A percentile compares a stretch with the other conserved stretches of the same genome.
Conservation (phyloP, 2,329 filamentous ascomycete species). For the Aureobasidium pullulans region DNA sequence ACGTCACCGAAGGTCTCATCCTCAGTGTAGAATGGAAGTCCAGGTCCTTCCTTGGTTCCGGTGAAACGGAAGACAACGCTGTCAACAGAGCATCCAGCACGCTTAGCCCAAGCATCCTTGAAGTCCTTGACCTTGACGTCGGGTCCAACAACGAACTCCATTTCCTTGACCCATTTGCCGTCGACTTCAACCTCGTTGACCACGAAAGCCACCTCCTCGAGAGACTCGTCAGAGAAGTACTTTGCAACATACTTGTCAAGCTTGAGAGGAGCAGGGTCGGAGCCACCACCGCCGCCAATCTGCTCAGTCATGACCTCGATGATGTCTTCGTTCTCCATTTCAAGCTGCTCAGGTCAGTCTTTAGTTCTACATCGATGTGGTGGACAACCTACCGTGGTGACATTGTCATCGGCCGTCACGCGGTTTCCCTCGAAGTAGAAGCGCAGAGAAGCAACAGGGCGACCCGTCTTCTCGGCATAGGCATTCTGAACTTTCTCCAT, state of each 20-base stretch:
- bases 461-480: slow-evolving; percentile 2
- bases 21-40: neutral
- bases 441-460: neutral
- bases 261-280: neutral
- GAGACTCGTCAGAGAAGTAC: neutral
- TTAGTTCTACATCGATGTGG: neutral
- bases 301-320: slow-evolving; percentile 12
- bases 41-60: neutral
- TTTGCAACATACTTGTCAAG: neutral
- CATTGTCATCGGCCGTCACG: neutral
- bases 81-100: neutral
- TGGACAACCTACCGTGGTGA: neutral
- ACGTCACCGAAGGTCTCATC: neutral
- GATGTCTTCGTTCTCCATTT: slow-evolving; percentile 9
- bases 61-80: neutral
- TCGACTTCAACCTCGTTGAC: neutral
- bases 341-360: neutral
- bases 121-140: neutral
- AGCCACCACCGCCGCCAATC: neutral
- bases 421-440: slow-evolving; percentile 2
- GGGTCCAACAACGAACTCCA: neutral
- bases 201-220: neutral
- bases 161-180: neutral
- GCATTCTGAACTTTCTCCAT: slow-evolving; percentile 4
- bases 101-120: neutral